phyloP scores from a whole-genome alignment of 2,329 filamentous ascomycete species.

The Plectosphaerella sp. region DNA sequence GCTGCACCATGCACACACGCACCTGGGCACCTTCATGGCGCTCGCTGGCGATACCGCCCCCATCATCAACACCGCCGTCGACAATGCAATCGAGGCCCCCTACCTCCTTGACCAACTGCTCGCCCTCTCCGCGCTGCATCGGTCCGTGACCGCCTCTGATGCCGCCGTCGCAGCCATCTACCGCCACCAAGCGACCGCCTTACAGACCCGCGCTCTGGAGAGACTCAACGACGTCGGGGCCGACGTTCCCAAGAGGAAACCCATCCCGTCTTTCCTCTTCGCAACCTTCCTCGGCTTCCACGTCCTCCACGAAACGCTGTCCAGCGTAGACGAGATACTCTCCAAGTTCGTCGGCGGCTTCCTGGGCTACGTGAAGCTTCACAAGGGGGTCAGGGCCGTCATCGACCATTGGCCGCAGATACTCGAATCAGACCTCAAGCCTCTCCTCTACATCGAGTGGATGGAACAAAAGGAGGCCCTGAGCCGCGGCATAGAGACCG shows the following conservation, averaged over 20 bases:
- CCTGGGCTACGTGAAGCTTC: constrained; percentile 22
- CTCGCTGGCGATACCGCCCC: constrained; percentile 4
- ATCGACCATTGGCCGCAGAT: constrained; percentile 14
- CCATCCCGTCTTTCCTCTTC: constrained; percentile 24
- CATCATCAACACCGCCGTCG: constrained; percentile 22
- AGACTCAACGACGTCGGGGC: constrained; percentile 23
- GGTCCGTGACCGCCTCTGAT: constrained; percentile 17
- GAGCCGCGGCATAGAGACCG: not conserved
- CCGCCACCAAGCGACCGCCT: constrained; percentile 21
- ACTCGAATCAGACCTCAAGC: constrained; percentile 15
- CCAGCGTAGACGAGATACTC: constrained; percentile 20
- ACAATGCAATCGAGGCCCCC: constrained; percentile 22
- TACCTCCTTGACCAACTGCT: constrained; percentile 32
- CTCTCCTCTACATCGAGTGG: constrained; percentile 11
- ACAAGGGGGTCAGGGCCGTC: constrained; percentile 21
- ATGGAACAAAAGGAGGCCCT: not conserved
- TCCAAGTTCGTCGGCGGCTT: constrained; percentile 20
- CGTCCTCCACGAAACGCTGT: constrained; percentile 29
- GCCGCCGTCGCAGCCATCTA: constrained; percentile 14
- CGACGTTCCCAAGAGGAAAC: constrained; percentile 14
- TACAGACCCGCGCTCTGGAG: constrained; percentile 22
- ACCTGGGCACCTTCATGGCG: constrained; percentile 3
- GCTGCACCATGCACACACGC: constrained; percentile 1
- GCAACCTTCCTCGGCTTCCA: constrained; percentile 25
- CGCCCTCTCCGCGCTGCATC: constrained; percentile 31